Evolutionary conservation across 176 grass and related monocot genomes (phyloP), one percentile per base, ranked within the genome.

Genomic region (Urochloa ruziziensis): DNA sequence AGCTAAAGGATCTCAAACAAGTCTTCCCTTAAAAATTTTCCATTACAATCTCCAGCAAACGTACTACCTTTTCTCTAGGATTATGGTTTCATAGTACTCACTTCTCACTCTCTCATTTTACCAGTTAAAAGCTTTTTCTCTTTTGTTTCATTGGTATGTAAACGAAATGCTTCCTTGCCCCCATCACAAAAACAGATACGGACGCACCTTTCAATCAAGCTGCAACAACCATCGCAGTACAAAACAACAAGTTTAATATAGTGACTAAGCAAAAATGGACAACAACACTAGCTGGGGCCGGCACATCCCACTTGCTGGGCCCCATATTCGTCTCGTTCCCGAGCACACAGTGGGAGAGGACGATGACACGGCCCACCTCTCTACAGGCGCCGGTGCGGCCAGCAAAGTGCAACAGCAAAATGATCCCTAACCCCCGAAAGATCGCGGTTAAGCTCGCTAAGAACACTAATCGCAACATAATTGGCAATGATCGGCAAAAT

Each of bases 371-470:
- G 83, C 37, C 62, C 62, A 57, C 14, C 43, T 46, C 73, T 19
- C 19, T 8, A 2, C 4, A 10, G 8, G 18, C 25, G 1, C 30
- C 29, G 60, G 28, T 13, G 32, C 49, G 78, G 0, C 39, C 36
- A 33, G 3, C 48, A 19, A 24, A 6, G n/a, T 71, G 29, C 29
- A 24, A 36, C 1, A 21, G 49, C 73, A 2, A 46, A 77, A 58
- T 28, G 78, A 39, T 53, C 78, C 30, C 21, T 47, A 8, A 33
- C 5, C 60, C 0, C 7, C 49, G 21, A 34, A 63, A 80, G 64
- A 33, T 80, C 33, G 17, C 40, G 37, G 74, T 74, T 53, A 80
- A 73, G 40, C 23, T 52, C 24, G 65, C 66, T 79, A 51, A 54
- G 35, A 19, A 54, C 21, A 47, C 29, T 64, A 84, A 80, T 67